Conservation (phyloP, 78 protist species). For the Dictyostelium intermedium region DNA sequence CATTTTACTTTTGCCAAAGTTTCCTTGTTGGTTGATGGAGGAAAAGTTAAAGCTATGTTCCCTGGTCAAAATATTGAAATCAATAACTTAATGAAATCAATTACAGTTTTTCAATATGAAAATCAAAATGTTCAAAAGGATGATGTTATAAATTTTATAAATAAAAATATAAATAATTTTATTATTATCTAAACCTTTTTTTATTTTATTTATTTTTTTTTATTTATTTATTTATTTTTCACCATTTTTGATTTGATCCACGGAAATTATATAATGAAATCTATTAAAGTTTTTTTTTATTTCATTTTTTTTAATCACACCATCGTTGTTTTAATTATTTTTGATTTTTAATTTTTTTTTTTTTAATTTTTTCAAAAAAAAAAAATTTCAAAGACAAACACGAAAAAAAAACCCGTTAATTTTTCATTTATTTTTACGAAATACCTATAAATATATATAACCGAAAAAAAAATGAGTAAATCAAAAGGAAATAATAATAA, state of each 20-base stretch:
- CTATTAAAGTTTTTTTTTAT: no score
- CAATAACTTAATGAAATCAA: not conserved
- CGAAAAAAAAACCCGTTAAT: not conserved
- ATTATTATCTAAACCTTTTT: not conserved
- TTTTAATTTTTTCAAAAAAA: not conserved
- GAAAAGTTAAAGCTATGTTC: not conserved
- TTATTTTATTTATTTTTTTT: not conserved
- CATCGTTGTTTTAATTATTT: not conserved
- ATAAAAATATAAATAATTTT: not conserved
- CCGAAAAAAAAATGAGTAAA: not conserved
- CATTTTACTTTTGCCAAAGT: not conserved
- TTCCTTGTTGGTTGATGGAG: not conserved
- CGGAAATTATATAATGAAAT: no score
- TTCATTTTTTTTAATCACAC: no score
- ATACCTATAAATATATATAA: not conserved
- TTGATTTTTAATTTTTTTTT: not conserved
- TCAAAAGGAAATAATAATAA: not conserved
- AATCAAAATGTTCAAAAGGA: not conserved
- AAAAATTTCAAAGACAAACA: not conserved
- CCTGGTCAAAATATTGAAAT: not conserved
- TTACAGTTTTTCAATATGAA: not conserved
- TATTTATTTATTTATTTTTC: no score
- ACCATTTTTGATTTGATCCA: no score
- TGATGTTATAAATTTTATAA: not conserved
- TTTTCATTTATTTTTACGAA: not conserved